Base-by-base conservation (phyloP, 1,284 basidiomycete genomes). In the Pseudozyma sp. region DNA sequence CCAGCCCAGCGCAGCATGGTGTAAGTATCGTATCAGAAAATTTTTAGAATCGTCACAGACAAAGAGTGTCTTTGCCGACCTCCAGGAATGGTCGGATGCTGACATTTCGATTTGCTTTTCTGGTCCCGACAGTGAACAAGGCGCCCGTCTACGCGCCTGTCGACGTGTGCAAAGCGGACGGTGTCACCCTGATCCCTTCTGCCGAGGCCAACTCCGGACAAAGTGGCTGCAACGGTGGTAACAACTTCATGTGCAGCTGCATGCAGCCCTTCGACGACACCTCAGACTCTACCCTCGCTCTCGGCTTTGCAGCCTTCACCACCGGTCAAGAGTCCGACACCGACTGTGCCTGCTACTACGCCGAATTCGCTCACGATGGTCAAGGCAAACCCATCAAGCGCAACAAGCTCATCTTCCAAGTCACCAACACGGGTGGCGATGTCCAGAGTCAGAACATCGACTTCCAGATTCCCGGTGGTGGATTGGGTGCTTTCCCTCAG, bases 381-480 rank as follows among this genome's bases (percentile, higher is more conserved):
- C 39, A 58, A 7, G 64, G 64, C 49, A 49, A 72, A 29, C 42
- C 60, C 4, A 56, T 73, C 49, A 62, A 63, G 65, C 37, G 49
- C 24, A 65, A 61, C 53, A 69, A 74, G 53, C 55, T 74, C 13
- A 50, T 74, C 29, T 58, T 74, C 58, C 71, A 74, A 46, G 66
- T 66, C 17, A 59, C 55, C 46, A 74, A 69, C 62, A 56, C 53
- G 6, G 70, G 70, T 29, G 54, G 61, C 10, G 70, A 73, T 30
- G 62, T 68, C 7, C 39, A 65, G 46, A 59, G 51, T 17, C 43
- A 58, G 13, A 66, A 69, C 62, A 40, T 74, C 31, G 71, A 74
- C 52, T 42, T 74, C 43, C 61, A 64, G 43, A 68, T 74, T 42
- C 66, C 71, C n/a, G 71, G 71, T 40, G 71, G 71, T 35, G 71